Base-by-base conservation (phyloP, 176 grass and related monocot species). In the Avena sativa region DNA sequence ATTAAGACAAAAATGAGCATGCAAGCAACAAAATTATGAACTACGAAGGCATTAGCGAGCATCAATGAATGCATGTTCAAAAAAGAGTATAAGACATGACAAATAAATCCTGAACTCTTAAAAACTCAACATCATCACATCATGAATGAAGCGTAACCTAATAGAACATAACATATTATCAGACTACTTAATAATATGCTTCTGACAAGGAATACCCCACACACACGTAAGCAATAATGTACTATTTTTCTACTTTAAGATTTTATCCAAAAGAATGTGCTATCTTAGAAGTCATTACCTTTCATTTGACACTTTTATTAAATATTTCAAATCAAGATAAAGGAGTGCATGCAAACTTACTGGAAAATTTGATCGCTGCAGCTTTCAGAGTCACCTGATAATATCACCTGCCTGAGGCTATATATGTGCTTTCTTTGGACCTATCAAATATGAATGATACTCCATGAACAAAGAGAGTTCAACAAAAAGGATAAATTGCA, bases 391-490 rank as follows among this genome's bases (percentile, higher is more conserved):
- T 95, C 88, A 83, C 96, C 93, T 44, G 93, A 92, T 89, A 98
- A 89, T 94, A 98, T 98, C 71, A 94, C 80, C 86, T 98, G 96
- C 85, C 96, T 98, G 89, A 98, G 96, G 79, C 89, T 94, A 87
- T 98, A 95, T 12, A 98, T 87, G 84, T 98, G 96, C 87, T 94
- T 94, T 91, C 93, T 95, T 91, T 98, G 96, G 76, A 98, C 96
- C 96, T 98, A 86, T 63, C 62, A 71, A 84, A 68, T 83, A 38
- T 77, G 86, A 71, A 81, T 67, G 74, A 43, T 60, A 44, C 17
- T 56, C 52, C 32, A 71, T 63, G 56, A 87, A 79, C 78, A 71
- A 86, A 30, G 40, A 63, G 15, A 53, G 44, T 81, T 76, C 12
- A 74, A 78, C 34, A 70, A 21, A 67, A 55, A 28, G 58, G n/a